Evolutionary conservation across 495 filamentous ascomycete genomes (phyloP), one percentile per base, ranked within the genome.

Genomic region (Bathelium albidoporum): DNA sequence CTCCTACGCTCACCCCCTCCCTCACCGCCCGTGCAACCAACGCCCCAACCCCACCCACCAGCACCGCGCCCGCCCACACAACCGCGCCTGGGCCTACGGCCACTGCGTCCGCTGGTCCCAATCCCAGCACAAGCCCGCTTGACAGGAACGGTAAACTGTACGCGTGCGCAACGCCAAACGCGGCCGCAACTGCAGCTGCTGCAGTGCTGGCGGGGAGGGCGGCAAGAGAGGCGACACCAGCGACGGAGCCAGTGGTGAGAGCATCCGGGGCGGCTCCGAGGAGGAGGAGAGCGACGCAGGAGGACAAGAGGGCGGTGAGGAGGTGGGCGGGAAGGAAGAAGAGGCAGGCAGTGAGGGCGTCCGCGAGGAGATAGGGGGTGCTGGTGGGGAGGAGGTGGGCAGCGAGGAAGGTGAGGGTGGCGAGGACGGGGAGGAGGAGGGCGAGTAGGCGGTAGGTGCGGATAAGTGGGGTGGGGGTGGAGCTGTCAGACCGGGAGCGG

Each of bases 391-490:
- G 49, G 49, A 55, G 49, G 22, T 28, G 49, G 49, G 49, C 24
- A 24, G 49, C 29, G 49, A 20, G 12, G 49, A 55, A 55, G 49
- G 49, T 55, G 49, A 29, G 22, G 49, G 49, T 55, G 49, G 12
- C 26, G 49, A 55, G 49, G 49, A 26, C 7, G 22, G 49, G 49
- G 22, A 29, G 10, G 49, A 55, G 49, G 49, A 55, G 24, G 49
- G 49, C 20, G 49, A 55, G 49, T n/a, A 55, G 49, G 49, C 49
- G 49, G 49, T 55, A 55, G 49, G 49, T 55, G 24, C 20, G 22
- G n/a, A 55, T 12, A 9, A 55, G 49, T 9, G 49, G 49, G 22
- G 49, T n/a, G 22, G 49, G 49, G 22, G 49, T 55, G 49, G 49
- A 28, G 49, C 24, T 29, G 4, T 11, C 2, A 7, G 20, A 10